Base-by-base conservation (phyloP, 139 green algal species). In the Mesotaenium endlicherianum region DNA sequence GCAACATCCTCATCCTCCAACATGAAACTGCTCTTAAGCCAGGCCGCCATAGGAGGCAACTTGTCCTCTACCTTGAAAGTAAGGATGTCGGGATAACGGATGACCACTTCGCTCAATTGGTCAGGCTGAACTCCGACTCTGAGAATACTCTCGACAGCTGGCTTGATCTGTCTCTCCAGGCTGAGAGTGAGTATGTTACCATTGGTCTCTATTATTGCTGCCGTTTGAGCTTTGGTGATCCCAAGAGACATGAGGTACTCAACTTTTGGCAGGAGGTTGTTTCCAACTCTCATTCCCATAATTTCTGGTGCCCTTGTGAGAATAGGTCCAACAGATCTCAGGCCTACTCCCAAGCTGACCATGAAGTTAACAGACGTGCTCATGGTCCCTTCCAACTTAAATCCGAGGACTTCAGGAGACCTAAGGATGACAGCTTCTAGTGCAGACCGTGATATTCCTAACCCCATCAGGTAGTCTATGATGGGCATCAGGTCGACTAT, bases 311-410 rank as follows among this genome's bases (percentile, higher is more conserved):
- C 2, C 47, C 49, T 14, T 30, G 76, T 85, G n/a, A 86, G 2
- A 36, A 86, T 78, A 1, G 38, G 30, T 34, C 80, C 80, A 1
- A 86, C 20, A 8, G 49, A 20, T 14, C 38, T n/a, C 4, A 17
- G 34, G 16, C 36, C 44, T 34, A 86, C 80, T 26, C 80, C 80
- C 1, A 86, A 1, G 2, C 80, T 82, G 8, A 86, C 80, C 17
- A 86, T 49, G 71, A 84, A 86, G 20, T 41, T 44, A 67, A 81
- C 43, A 38, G 41, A 49, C 4, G 80, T 86, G 71, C 70, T 81
- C 70, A 86, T 86, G 31, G 34, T 86, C 14, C 71, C 80, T 45
- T 86, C 70, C 20, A 85, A 34, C 6, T 64, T 75, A 41, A 83
- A 55, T 31, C 71, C 80, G 17, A 86, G 45, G 30, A 86, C 31